phyloP scores from a whole-genome alignment of 2,329 filamentous ascomycete genomes.

The Fusarium praegraminearum region DNA sequence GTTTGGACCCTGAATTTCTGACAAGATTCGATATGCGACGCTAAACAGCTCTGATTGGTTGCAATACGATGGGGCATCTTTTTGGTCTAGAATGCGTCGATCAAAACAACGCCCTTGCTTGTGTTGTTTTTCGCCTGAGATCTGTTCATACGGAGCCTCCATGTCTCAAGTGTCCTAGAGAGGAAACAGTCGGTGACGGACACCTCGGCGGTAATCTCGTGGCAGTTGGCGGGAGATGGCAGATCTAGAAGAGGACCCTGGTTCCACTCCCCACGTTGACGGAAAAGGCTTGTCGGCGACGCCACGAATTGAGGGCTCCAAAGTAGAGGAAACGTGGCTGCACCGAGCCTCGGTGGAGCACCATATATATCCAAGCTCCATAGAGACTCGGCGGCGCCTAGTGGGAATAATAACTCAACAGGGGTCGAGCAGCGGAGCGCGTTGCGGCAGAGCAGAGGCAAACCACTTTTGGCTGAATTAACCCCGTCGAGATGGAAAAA shows the following conservation, averaged over 20 bases:
- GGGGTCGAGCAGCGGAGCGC: conserved; percentile 36
- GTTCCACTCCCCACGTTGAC: conserved; percentile 18
- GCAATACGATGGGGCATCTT: conserved; percentile 11
- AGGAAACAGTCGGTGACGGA: conserved; percentile 33
- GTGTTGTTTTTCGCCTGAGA: conserved; percentile 1
- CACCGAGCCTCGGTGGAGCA: conserved; percentile 23
- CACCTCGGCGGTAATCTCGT: conserved; percentile 1
- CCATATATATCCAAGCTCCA: conserved; percentile 2
- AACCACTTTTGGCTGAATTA: conserved; percentile 20
- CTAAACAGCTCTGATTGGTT: conserved; percentile 15
- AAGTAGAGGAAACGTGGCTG: conserved; percentile 44
- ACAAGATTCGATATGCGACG: conserved; percentile 29
- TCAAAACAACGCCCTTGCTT: conserved; percentile 8
- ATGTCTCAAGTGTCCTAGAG: not conserved
- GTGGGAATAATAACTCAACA: conserved; percentile 20
- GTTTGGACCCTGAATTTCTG: conserved; percentile 37
- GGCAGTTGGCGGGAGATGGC: conserved; percentile 6
- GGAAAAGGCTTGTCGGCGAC: conserved; percentile 26
- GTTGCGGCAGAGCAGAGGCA: conserved; percentile 26
- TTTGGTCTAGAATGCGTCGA: conserved; percentile 31
- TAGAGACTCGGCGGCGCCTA: conserved; percentile 31
- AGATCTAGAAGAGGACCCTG: conserved; percentile 15
- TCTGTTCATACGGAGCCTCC: conserved; percentile 4
- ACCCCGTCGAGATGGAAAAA: conserved; percentile 21
- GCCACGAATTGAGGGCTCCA: conserved; percentile 28